These are phyloP conservation scores for Choiromyces venosus DNA, from an alignment of 495 filamentous ascomycete species.

Conservation along the genomic window DNA sequence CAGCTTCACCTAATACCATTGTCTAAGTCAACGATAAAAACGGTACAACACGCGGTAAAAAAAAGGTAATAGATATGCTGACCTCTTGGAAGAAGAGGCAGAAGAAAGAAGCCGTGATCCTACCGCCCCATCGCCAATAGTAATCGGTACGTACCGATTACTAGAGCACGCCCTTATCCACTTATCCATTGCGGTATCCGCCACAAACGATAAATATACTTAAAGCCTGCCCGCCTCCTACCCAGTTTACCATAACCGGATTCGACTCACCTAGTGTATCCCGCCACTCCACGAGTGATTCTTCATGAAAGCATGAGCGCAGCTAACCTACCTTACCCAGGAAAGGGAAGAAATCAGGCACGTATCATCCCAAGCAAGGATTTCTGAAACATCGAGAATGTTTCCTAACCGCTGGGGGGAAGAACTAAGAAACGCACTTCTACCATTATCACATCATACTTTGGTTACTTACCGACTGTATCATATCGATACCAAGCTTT, in stretches of 20 bases:
- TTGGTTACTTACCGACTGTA: background rate
- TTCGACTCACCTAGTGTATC: too few species aligned
- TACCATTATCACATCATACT: background rate
- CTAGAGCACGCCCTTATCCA: too few species aligned
- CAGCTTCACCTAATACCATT: background rate
- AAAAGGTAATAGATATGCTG: background rate
- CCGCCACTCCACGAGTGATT: background rate
- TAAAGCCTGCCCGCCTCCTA: background rate
- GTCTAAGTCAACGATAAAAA: too few species aligned
- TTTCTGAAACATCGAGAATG: background rate
- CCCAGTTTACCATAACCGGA: too few species aligned
- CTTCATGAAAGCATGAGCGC: background rate
- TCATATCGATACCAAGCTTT: background rate
- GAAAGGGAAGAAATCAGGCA: background rate
- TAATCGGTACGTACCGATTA: background rate
- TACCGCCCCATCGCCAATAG: background rate
- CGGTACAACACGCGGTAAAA: background rate
- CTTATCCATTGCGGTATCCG: too few species aligned
- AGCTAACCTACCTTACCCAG: background rate
- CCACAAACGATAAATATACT: background rate
- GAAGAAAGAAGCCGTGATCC: background rate
- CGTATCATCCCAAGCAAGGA: background rate
- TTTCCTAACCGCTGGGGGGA: background rate
- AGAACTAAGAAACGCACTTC: background rate
- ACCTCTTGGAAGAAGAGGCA: too few species aligned